Conservation (phyloP, 2,329 filamentous ascomycete species). For the Thelonectria olida region DNA sequence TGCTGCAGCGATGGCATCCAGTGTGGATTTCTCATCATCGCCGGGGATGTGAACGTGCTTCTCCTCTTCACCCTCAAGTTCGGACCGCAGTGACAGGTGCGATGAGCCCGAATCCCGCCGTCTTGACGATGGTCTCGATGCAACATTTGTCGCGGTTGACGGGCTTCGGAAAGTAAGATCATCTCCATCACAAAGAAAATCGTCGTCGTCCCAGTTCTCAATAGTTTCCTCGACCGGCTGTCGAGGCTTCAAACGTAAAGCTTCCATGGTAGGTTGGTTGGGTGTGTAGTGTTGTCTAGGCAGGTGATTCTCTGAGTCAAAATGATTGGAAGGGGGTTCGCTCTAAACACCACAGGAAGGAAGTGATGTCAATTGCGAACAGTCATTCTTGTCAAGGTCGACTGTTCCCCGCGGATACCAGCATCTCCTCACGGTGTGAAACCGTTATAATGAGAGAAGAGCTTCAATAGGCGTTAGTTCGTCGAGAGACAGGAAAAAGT, state of each 20-base stretch:
- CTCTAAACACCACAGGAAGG: constrained; percentile 28
- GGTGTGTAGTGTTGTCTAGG: constrained; percentile 21
- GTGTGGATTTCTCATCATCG: constrained; percentile 84
- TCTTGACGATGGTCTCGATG: constrained; percentile 52
- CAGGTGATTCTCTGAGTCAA: constrained; percentile 22
- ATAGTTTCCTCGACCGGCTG: constrained; percentile 68
- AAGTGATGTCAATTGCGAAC: constrained; percentile 40
- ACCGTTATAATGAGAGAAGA: constrained; percentile 6
- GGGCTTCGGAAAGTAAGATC: constrained; percentile 68
- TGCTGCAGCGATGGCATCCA: constrained; percentile 87
- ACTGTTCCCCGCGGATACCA: constrained; percentile 35
- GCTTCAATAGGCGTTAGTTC: background rate
- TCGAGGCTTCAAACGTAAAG: constrained; percentile 62
- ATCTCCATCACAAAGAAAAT: constrained; percentile 76
- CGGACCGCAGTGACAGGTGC: constrained; percentile 82
- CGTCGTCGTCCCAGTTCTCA: constrained; percentile 84
- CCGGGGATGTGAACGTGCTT: constrained; percentile 86
- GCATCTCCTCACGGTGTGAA: constrained; percentile 32
- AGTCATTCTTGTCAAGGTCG: constrained; percentile 41
- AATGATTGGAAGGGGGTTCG: constrained; percentile 20
- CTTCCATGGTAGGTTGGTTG: constrained; percentile 56
- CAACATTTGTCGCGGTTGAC: constrained; percentile 53
- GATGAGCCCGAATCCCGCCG: constrained; percentile 84
- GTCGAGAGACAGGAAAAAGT: background rate
- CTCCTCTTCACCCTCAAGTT: constrained; percentile 86